Conservation (phyloP, 495 filamentous ascomycete species). For the Eremomyces bilateralis region DNA sequence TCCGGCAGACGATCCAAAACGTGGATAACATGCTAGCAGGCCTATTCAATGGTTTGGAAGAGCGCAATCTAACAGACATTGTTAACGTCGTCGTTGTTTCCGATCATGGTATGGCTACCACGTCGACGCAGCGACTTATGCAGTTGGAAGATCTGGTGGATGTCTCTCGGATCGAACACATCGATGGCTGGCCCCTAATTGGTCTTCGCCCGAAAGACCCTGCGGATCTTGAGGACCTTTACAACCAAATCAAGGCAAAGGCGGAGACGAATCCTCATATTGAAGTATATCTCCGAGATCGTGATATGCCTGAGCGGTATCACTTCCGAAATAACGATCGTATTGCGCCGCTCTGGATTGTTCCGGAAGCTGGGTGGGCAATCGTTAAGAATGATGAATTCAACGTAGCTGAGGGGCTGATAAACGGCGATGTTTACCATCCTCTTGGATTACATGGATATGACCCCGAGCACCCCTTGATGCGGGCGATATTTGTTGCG, state of each 20-base stretch:
- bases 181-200: constrained; percentile 86
- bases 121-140: constrained; percentile 56
- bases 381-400: constrained; percentile 63
- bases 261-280: constrained; percentile 38
- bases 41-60: constrained; percentile 54
- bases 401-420: constrained; percentile 37
- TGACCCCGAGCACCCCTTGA: constrained; percentile 71
- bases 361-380: constrained; percentile 78
- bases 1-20: constrained; percentile 42
- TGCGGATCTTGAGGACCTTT: constrained; percentile 21
- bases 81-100: constrained; percentile 97
- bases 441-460: constrained; percentile 75
- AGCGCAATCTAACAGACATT: constrained; percentile 64
- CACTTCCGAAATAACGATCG: constrained; percentile 70
- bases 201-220: constrained; percentile 64
- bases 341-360: constrained; percentile 81
- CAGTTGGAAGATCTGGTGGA: constrained; percentile 88
- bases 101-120: constrained; percentile 96
- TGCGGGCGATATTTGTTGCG: constrained; percentile 83
- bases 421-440: constrained; percentile 42
- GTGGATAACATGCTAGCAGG: constrained; percentile 62
- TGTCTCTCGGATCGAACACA: constrained; percentile 41
- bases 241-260: constrained; percentile 24
- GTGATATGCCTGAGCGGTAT: constrained; percentile 69
- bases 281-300: constrained; percentile 63